Base-by-base conservation (phyloP, 2,329 filamentous ascomycete species). In the Elsinoe ampelina region DNA sequence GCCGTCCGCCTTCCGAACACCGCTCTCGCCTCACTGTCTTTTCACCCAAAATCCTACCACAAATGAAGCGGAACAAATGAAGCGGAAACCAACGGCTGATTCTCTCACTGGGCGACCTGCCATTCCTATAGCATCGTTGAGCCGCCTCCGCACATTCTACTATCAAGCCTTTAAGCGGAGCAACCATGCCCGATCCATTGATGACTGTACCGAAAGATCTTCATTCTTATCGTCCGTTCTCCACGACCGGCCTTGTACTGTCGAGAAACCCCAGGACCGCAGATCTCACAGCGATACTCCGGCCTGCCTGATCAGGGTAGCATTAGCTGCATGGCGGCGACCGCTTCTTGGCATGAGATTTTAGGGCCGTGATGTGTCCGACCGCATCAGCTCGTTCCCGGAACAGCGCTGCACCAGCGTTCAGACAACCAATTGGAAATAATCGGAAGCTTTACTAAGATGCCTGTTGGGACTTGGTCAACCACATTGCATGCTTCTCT, bases 121-220 rank as follows among this genome's bases (percentile, higher is more conserved):
- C 41, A 45, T 45, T 22, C 26, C 19, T 45, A 45, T 45, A 19
- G 26, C 20, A 45, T 5, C 26, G 26, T 38, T 22, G 15, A 52
- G 48, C 48, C 48, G 48, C 48, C 48, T 52, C 48, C 48, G 48
- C 48, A 39, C 20, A 2, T 34, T 26, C 38, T 12, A 15, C 19
- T 36, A 38, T 52, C 34, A 52, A 52, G 48, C 48, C 36, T 52
- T 52, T 26, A 52, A 34, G 48, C 48, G 48, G 34, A 52, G 8
- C 17, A 15, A 22, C 35, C 34, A 22, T 38, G 38, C 32, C 30
- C 26, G 17, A 20, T 52, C 17, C 5, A 52, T 39, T n/a, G 12
- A 34, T n/a, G 12, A 34, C 36, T 35, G 15, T 39, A 22, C n/a
- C 34, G 48, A 52, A 34, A 36, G 48, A 52, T 52, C 48, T 52